Base-by-base conservation (phyloP, 2,329 filamentous ascomycete genomes). In the Exserohilum rostratum region DNA sequence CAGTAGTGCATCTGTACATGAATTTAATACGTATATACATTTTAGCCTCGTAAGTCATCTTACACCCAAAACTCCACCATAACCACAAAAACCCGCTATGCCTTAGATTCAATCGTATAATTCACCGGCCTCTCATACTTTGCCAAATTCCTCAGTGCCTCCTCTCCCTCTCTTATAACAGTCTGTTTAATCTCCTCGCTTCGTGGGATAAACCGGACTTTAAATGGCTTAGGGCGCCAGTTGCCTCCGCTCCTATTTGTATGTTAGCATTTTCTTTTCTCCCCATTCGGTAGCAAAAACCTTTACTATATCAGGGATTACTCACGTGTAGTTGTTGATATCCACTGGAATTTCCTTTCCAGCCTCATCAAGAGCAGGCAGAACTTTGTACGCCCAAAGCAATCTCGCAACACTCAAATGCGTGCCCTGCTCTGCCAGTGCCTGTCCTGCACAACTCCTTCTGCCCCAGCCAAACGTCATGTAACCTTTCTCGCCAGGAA, bases 341-440 rank as follows among this genome's bases (percentile, higher is more conserved):
- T 86, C 83, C 34, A 85, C 80, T 3, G 80, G 77, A n/a, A 83
- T 73, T 25, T 78, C 73, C n/a, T 76, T 76, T 0, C 82, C 82
- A 1, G 42, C 39, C 18, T 62, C 60, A 61, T 79, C 74, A 17
- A 74, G 39, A 10, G 69, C 74, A 38, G 77, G 76, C 50, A 73
- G 66, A 50, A 86, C 80, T 45, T 77, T 75, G 62, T 85, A 87
- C 0, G 77, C 83, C 82, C 84, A 87, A 10, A 87, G 71, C 30
- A 86, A 62, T 6, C 84, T 72, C 6, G 82, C 80, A 22, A 87
- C 76, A 0, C 80, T 83, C 59, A 86, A 80, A 76, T 82, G 86
- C 0, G 82, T 82, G 4, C 84, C 82, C 61, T 85, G 82, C 68
- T 87, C 84, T 1, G 84, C 84, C 12, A 86, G 72, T 43, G 84